Evolutionary conservation across 2,329 filamentous ascomycete species (phyloP).

Genomic region (Didymella lethalis): DNA sequence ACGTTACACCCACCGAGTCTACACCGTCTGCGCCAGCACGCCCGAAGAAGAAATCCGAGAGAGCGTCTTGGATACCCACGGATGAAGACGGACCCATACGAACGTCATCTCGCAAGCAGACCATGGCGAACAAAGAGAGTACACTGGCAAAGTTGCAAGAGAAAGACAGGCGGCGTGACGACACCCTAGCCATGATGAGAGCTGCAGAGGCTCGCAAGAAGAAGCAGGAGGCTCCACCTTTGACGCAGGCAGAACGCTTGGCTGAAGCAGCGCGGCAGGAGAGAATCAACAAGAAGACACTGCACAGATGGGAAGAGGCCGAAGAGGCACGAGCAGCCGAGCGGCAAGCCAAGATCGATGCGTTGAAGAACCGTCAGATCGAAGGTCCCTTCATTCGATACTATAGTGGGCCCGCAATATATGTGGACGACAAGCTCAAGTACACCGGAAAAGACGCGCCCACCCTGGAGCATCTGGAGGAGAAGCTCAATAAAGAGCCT

Average conservation of each 20-base stretch:
- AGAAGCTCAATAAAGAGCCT: constrained; percentile 48
- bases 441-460: constrained; percentile 65
- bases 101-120: constrained; percentile 68
- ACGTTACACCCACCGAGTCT: too few species aligned
- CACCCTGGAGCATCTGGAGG: constrained; percentile 46
- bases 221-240: constrained; percentile 76
- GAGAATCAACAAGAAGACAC: constrained; percentile 83
- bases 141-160: constrained; percentile 76
- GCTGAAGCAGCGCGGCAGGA: constrained; percentile 84
- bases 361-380: constrained; percentile 83
- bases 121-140: constrained; percentile 65
- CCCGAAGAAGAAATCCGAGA: constrained; percentile 73
- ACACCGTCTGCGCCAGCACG: constrained; percentile 58
- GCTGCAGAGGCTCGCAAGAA: constrained; percentile 69
- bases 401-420: constrained; percentile 90
- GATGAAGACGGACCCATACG: constrained; percentile 68
- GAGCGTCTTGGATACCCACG: constrained; percentile 73
- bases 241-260: constrained; percentile 87
- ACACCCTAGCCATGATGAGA: constrained; percentile 72
- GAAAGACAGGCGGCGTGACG: constrained; percentile 73
- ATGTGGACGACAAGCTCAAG: constrained; percentile 77
- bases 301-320: constrained; percentile 92
- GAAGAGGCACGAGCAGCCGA: constrained; percentile 90
- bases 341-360: constrained; percentile 81
- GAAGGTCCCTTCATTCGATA: constrained; percentile 89